A percentile compares a stretch with the other conserved stretches of the same genome.
These are phyloP conservation scores for Physaria fendleri DNA, from an alignment of 345 rosid species.

Conservation along the genomic window DNA sequence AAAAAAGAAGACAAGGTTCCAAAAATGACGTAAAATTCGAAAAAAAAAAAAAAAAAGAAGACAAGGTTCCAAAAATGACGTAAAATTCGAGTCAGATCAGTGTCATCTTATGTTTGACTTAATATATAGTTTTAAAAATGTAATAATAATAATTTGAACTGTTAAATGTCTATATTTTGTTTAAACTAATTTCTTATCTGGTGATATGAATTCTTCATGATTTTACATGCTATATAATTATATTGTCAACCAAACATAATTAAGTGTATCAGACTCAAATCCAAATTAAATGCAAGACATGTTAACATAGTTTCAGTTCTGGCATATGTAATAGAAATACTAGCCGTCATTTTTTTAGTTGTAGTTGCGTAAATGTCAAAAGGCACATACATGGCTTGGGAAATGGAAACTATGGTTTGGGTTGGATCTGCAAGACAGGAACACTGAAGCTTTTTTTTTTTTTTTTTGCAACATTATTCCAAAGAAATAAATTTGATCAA, in stretches of 20 bases:
- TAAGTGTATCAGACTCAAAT: constrained; percentile 4
- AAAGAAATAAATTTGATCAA: background rate
- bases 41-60: no score
- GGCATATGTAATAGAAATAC: background rate
- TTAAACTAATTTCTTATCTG: background rate
- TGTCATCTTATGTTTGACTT: no score
- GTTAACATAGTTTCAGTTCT: background rate
- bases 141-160: no score
- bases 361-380: background rate
- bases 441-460: background rate
- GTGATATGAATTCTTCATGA: background rate
- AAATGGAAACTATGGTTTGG: background rate
- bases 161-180: no score
- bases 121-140: no score
- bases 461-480: background rate
- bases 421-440: constrained; percentile 2
- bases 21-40: no score
- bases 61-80: no score
- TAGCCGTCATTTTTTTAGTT: background rate
- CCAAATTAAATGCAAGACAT: constrained; percentile 5
- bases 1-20: no score
- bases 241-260: constrained; percentile 17
- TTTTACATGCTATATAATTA: constrained; percentile 21
- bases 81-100: no score
- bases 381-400: background rate